Conservation (phyloP, 371 early-diverging fungal species). For the Apophysomyces variabilis region DNA sequence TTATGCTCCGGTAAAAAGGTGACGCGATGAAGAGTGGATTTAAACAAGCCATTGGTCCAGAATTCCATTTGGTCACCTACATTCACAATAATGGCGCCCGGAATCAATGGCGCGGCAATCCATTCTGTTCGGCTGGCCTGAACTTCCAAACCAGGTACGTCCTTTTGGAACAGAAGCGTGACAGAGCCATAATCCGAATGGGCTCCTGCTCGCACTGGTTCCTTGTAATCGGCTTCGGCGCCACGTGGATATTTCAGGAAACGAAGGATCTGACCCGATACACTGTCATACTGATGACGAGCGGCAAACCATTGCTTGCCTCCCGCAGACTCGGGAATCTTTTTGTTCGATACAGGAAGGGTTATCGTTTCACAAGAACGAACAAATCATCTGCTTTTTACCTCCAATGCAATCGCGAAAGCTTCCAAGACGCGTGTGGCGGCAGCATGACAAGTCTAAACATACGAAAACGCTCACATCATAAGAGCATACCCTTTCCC, state of each 20-base stretch:
- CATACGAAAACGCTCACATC: too few species aligned
- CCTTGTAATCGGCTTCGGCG: constrained; percentile 35
- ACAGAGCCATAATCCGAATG: constrained; percentile 78
- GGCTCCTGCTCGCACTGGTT: constrained; percentile 62
- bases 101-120: constrained; percentile 68
- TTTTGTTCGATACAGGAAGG: neutral
- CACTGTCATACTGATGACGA: constrained; percentile 54
- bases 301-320: constrained; percentile 59
- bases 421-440: constrained; percentile 56
- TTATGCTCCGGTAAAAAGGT: constrained; percentile 63
- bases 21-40: constrained; percentile 75
- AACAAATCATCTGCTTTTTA: constrained; percentile 9
- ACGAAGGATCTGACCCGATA: constrained; percentile 55
- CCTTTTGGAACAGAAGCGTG: constrained; percentile 75
- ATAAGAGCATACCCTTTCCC: neutral
- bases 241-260: constrained; percentile 67
- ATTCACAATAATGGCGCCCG: constrained; percentile 68
- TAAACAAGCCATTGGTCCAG: constrained; percentile 76
- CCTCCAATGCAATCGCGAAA: constrained; percentile 66
- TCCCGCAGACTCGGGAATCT: constrained; percentile 59
- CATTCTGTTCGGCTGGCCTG: constrained; percentile 58
- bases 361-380: too few species aligned
- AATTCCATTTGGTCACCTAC: constrained; percentile 67
- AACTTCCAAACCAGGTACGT: constrained; percentile 72
- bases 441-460: constrained; percentile 51